Percentiles rank a stretch among this genome's conserved stretches.
These are phyloP conservation scores for Yamadazyma phyllophila DNA, from an alignment of 805 yeast genomes.

Conservation along the genomic window DNA sequence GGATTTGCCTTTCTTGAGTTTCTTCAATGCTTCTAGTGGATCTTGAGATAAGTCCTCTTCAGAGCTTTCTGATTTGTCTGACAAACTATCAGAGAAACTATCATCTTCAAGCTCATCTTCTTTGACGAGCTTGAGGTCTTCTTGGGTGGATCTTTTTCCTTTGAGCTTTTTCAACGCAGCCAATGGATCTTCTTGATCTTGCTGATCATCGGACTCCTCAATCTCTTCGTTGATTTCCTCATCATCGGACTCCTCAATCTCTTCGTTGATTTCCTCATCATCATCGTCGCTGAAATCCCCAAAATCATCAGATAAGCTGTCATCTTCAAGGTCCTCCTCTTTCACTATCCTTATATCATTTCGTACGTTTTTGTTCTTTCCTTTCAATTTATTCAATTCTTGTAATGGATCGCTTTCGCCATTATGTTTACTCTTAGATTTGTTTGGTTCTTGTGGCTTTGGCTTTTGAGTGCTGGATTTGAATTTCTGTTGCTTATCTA, in stretches of 20 bases:
- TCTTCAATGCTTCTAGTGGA: constrained; percentile 20
- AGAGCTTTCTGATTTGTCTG: neutral
- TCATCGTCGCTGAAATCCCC: neutral
- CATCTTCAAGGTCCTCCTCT: constrained; percentile 30
- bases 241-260: constrained; percentile 7
- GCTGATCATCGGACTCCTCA: neutral
- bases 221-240: neutral
- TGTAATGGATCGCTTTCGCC: constrained; percentile 20
- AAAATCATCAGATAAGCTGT: constrained; percentile 3
- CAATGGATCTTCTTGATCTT: constrained; percentile 19
- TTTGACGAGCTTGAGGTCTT: constrained; percentile 24
- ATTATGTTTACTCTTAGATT: too few species aligned
- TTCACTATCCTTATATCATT: constrained; percentile 24
- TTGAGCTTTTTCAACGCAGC: constrained; percentile 19
- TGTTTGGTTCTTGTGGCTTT: too few species aligned
- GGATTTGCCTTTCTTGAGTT: constrained; percentile 12
- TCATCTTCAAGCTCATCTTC: constrained; percentile 32
- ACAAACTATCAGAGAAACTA: constrained; percentile 13
- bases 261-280: neutral
- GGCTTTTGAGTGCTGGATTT: too few species aligned
- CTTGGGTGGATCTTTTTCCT: constrained; percentile 1
- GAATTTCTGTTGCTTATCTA: too few species aligned
- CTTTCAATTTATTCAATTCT: constrained; percentile 17
- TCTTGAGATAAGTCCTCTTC: constrained; percentile 29
- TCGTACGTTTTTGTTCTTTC: constrained; percentile 2